Conservation (phyloP, 495 filamentous ascomycete genomes). For the Aspergillus conjunctus region DNA sequence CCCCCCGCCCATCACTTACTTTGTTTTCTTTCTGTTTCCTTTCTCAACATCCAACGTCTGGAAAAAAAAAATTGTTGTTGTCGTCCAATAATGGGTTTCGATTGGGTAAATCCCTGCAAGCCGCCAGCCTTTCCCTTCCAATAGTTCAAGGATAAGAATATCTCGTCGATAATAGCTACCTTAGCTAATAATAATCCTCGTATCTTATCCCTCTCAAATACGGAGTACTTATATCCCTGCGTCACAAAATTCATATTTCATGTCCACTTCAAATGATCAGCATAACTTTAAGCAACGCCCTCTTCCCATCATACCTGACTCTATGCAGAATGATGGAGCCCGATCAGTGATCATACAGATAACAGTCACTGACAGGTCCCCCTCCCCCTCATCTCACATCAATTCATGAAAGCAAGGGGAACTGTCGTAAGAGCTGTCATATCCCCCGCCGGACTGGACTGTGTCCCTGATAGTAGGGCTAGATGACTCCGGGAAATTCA, state of each 20-base stretch:
- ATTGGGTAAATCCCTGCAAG: slow-evolving; percentile 19
- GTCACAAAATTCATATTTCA: background rate
- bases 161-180: too few relatives aligned
- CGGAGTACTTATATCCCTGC: too few relatives aligned
- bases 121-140: slow-evolving; percentile 17
- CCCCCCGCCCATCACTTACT: slow-evolving; percentile 4
- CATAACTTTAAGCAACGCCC: slow-evolving; percentile 7
- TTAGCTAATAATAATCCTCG: background rate
- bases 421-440: slow-evolving; percentile 21
- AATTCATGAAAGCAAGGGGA: slow-evolving; percentile 18
- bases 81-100: slow-evolving; percentile 15
- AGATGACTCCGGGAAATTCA: background rate
- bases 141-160: slow-evolving; percentile 10
- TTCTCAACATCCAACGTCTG: background rate
- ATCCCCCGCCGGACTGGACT: slow-evolving; percentile 2
- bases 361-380: slow-evolving; percentile 14
- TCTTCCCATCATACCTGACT: background rate
- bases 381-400: slow-evolving; percentile 10
- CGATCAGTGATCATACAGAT: background rate
- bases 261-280: slow-evolving; percentile 4
- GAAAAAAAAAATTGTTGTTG: background rate
- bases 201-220: too few relatives aligned
- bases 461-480: background rate
- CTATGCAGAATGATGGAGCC: slow-evolving; percentile 2
- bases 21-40: slow-evolving; percentile 13